Evolutionary conservation across 805 yeast genomes (phyloP).

Genomic region (Lachancea nothofagi): DNA sequence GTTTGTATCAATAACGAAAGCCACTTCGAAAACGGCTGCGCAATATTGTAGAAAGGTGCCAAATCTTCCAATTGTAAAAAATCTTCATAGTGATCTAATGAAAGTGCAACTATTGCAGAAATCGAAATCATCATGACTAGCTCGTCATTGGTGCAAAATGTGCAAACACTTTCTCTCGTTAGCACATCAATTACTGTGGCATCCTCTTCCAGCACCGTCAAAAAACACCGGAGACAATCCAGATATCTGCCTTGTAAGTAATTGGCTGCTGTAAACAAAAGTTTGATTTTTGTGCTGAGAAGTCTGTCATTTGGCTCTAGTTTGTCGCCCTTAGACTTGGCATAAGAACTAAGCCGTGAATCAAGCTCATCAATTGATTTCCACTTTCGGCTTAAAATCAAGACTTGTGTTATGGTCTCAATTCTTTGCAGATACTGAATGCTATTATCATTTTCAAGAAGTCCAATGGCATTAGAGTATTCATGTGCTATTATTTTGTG

Average conservation of each 20-base stretch:
- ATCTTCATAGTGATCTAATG: constrained; percentile 26
- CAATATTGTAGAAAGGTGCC: constrained; percentile 12
- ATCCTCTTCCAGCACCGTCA: constrained; percentile 16
- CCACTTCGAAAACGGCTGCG: constrained; percentile 15
- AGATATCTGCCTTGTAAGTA: constrained; percentile 23
- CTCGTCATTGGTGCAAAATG: constrained; percentile 18
- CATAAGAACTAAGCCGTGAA: constrained; percentile 14
- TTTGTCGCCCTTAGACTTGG: not conserved
- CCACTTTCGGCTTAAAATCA: constrained; percentile 18
- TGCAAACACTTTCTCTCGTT: not conserved
- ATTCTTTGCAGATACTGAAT: constrained; percentile 14
- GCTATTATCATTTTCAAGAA: constrained; percentile 14
- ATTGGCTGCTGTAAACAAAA: constrained; percentile 16
- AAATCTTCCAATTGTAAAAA: constrained; percentile 20
- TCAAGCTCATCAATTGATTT: constrained; percentile 24
- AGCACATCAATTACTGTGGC: not conserved
- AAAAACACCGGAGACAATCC: constrained; percentile 20
- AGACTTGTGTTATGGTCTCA: constrained; percentile 16
- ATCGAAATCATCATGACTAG: constrained; percentile 21
- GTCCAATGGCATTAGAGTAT: constrained; percentile 20
- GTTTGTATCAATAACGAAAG: constrained; percentile 20
- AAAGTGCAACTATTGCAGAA: constrained; percentile 23
- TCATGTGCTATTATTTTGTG: constrained; percentile 19
- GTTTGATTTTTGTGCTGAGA: constrained; percentile 10
- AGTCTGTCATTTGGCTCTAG: not conserved